Evolutionary conservation across 1,284 basidiomycete species (phyloP).

Genomic region (Tylopilus sp.): DNA sequence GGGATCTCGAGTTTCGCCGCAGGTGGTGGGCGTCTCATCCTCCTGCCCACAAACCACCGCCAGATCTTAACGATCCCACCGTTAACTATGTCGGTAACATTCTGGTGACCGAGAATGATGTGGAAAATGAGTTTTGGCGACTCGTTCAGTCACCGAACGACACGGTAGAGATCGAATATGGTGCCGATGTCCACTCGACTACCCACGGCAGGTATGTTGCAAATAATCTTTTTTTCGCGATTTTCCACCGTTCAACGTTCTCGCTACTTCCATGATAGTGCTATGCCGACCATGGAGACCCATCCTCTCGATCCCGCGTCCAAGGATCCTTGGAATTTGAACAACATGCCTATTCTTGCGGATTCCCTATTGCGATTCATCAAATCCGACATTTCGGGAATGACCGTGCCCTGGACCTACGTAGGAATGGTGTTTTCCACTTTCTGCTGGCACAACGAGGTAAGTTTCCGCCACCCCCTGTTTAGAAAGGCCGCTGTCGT

Average conservation of each 20-base stretch:
- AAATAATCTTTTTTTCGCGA: constrained; percentile 13
- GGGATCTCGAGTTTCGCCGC: constrained; percentile 85
- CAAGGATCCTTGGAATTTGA: constrained; percentile 95
- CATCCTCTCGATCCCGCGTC: constrained; percentile 87
- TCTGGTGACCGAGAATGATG: constrained; percentile 79
- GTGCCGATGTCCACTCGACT: constrained; percentile 96
- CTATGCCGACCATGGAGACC: constrained; percentile 92
- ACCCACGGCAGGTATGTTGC: constrained; percentile 87
- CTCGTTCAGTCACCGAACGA: constrained; percentile 87
- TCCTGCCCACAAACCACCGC: constrained; percentile 37
- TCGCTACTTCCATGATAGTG: constrained; percentile 47
- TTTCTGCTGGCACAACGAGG: constrained; percentile 99
- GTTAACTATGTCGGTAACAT: constrained; percentile 62
- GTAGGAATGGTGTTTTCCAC: constrained; percentile 99
- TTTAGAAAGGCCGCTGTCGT: constrained; percentile 19
- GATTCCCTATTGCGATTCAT: constrained; percentile 91
- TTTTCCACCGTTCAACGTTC: constrained; percentile 32
- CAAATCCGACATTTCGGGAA: constrained; percentile 98
- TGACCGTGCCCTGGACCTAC: constrained; percentile 99
- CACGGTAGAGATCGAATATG: constrained; percentile 98
- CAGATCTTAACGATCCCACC: constrained; percentile 45
- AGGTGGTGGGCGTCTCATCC: constrained; percentile 85
- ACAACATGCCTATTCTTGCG: constrained; percentile 90
- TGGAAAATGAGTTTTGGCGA: constrained; percentile 97
- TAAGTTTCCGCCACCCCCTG: constrained; percentile 34